Evolutionary conservation across 495 filamentous ascomycete genomes (phyloP).

Genomic region (Astrocystis sublimbata): DNA sequence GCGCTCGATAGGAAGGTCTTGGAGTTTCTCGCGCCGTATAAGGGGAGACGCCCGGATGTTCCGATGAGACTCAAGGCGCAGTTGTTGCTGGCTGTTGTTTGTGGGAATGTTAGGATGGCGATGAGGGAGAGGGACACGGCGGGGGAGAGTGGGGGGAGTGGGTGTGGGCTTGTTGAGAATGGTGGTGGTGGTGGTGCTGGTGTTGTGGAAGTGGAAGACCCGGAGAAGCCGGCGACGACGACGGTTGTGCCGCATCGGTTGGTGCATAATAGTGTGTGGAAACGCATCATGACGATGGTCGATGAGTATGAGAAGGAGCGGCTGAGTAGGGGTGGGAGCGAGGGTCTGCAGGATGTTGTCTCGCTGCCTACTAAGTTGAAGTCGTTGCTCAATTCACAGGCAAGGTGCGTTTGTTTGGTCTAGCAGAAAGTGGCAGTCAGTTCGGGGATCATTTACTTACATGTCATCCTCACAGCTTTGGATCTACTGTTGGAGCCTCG

Average conservation of each 20-base stretch:
- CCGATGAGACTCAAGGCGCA: slow-evolving; percentile 28
- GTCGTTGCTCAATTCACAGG: slow-evolving; percentile 30
- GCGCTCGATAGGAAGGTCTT: slow-evolving; percentile 38
- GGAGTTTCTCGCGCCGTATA: slow-evolving; percentile 25
- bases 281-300: slow-evolving; percentile 28
- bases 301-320: slow-evolving; percentile 26
- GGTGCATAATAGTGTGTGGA: slow-evolving; percentile 33
- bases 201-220: slow-evolving; percentile 12
- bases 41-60: slow-evolving; percentile 19
- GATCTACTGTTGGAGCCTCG: slow-evolving; percentile 48
- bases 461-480: slow-evolving; percentile 33
- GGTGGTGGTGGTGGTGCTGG: neutral
- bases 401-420: slow-evolving; percentile 24
- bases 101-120: slow-evolving; percentile 39
- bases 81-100: slow-evolving; percentile 31
- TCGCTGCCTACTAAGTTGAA: slow-evolving; percentile 31
- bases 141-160: too few species aligned
- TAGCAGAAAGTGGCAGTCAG: neutral
- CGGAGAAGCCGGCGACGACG: slow-evolving; percentile 4
- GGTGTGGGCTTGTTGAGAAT: too few species aligned
- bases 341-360: slow-evolving; percentile 12
- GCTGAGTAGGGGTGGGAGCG: neutral
- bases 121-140: slow-evolving; percentile 26
- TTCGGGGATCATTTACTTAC: slow-evolving; percentile 6
- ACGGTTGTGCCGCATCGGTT: slow-evolving; percentile 11